phyloP scores from a whole-genome alignment of 768 basidiomycete genomes.

The Atractiella rhizophila region DNA sequence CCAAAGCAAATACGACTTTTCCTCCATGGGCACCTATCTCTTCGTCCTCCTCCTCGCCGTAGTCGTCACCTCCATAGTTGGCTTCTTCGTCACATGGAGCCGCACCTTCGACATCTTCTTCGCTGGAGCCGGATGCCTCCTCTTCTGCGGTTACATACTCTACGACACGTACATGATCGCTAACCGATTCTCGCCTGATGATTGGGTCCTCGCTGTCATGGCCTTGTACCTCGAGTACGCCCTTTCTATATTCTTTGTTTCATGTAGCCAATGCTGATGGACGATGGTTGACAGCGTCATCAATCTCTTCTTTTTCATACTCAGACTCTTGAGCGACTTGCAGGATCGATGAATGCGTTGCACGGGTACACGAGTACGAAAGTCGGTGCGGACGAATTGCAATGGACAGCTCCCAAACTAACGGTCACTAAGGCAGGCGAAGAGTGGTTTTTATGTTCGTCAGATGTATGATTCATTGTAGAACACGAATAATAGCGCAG shows the following conservation, averaged over 20 bases:
- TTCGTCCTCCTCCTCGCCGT: conserved; percentile 35
- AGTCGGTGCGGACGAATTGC: too few species aligned
- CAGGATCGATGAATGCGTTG: not conserved
- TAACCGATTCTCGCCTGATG: conserved; percentile 66
- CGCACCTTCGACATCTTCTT: conserved; percentile 46
- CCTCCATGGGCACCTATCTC: conserved; percentile 68
- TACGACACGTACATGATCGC: conserved; percentile 81
- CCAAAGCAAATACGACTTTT: conserved; percentile 54
- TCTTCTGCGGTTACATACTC: conserved; percentile 20
- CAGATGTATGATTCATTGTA: too few species aligned
- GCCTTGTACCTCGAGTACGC: conserved; percentile 76
- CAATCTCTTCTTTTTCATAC: conserved; percentile 68
- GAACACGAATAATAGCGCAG: too few species aligned
- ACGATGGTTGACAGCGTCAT: conserved; percentile 21
- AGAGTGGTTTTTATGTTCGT: too few species aligned
- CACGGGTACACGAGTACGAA: not conserved
- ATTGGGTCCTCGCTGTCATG: conserved; percentile 72
- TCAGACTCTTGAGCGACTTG: conserved; percentile 43
- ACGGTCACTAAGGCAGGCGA: too few species aligned
- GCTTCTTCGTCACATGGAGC: conserved; percentile 63
- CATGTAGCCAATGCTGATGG: not conserved
- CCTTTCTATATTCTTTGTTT: too few species aligned
- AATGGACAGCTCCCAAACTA: too few species aligned
- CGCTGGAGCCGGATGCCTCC: conserved; percentile 7
- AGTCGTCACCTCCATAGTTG: conserved; percentile 28